Evolutionary conservation across 2,329 filamentous ascomycete species (phyloP).

Genomic region (Colletotrichum liriopes): DNA sequence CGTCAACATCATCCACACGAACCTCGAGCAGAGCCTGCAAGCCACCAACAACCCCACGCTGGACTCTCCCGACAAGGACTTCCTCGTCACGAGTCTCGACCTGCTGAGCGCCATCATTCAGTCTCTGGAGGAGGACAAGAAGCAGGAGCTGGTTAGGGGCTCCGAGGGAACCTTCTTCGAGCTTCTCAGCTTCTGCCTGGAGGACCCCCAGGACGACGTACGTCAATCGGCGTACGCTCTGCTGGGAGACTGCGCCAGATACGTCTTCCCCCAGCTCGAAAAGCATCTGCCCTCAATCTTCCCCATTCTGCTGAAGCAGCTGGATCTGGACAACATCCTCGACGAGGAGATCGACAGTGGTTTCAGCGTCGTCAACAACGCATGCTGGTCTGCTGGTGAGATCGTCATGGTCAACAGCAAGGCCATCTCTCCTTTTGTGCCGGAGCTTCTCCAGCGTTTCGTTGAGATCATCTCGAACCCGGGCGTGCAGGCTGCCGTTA

Average conservation of each 20-base stretch:
- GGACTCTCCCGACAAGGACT: conserved; percentile 94
- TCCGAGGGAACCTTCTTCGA: conserved; percentile 91
- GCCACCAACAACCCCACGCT: conserved; percentile 77
- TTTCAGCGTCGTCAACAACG: conserved; percentile 97
- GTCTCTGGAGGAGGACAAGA: conserved; percentile 82
- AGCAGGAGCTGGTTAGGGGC: conserved; percentile 80
- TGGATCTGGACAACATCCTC: conserved; percentile 83
- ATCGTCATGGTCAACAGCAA: conserved; percentile 86
- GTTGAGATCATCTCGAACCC: conserved; percentile 88
- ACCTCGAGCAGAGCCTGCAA: conserved; percentile 84
- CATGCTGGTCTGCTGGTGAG: conserved; percentile 96
- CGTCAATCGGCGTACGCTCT: conserved; percentile 96
- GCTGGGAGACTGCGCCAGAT: conserved; percentile 94
- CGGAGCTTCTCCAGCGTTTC: conserved; percentile 82
- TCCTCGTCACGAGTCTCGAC: conserved; percentile 94
- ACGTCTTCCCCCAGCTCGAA: conserved; percentile 87
- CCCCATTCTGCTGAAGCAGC: conserved; percentile 86
- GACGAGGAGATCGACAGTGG: conserved; percentile 87
- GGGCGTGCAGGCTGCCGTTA: conserved; percentile 87
- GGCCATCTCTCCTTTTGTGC: conserved; percentile 83
- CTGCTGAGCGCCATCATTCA: conserved; percentile 95
- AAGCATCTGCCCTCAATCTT: conserved; percentile 81
- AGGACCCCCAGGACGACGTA: conserved; percentile 91
- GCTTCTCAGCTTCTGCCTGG: conserved; percentile 91
- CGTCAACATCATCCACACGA: conserved; percentile 91